These are phyloP conservation scores for Collybia mongolica DNA, from an alignment of 768 basidiomycete genomes.

Conservation along the genomic window DNA sequence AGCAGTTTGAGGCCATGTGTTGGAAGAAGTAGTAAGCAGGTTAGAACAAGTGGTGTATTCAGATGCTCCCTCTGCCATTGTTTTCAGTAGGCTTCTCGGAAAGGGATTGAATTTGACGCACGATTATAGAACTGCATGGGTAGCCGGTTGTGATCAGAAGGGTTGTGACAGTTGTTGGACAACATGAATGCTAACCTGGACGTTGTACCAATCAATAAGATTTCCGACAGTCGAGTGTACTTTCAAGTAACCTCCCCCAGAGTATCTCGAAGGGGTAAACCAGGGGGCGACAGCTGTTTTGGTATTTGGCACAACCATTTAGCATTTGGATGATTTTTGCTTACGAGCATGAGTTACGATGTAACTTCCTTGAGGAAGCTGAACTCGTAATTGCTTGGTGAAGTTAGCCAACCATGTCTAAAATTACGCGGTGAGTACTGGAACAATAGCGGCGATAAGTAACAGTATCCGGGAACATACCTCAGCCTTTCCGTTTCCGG, in stretches of 20 bases:
- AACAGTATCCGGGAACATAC: slow-evolving; percentile 16
- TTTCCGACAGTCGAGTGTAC: slow-evolving; percentile 52
- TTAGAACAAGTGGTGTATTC: slow-evolving; percentile 66
- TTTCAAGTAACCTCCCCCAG: slow-evolving; percentile 53
- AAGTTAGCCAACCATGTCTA: slow-evolving; percentile 54
- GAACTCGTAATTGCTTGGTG: slow-evolving; percentile 46
- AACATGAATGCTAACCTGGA: slow-evolving; percentile 38
- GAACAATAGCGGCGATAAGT: neutral
- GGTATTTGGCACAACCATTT: neutral
- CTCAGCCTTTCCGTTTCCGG: slow-evolving; percentile 51
- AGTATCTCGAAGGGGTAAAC: slow-evolving; percentile 41
- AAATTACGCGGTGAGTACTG: neutral
- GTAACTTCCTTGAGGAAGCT: slow-evolving; percentile 47
- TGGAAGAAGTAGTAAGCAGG: slow-evolving; percentile 58
- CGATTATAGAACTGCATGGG: slow-evolving; percentile 41
- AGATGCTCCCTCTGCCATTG: slow-evolving; percentile 47
- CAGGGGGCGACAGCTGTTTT: slow-evolving; percentile 48
- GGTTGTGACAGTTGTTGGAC: slow-evolving; percentile 5
- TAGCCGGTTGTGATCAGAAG: neutral
- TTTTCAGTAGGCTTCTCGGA: slow-evolving; percentile 1
- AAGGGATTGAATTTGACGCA: slow-evolving; percentile 18
- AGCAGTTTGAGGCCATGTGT: slow-evolving; percentile 59
- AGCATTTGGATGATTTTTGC: slow-evolving; percentile 12
- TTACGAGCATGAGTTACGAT: slow-evolving; percentile 58
- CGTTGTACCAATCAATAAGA: slow-evolving; percentile 65